Evolutionary conservation across 345 rosid genomes (phyloP), one percentile per base, ranked within the genome.

Genomic region (Punica granatum): DNA sequence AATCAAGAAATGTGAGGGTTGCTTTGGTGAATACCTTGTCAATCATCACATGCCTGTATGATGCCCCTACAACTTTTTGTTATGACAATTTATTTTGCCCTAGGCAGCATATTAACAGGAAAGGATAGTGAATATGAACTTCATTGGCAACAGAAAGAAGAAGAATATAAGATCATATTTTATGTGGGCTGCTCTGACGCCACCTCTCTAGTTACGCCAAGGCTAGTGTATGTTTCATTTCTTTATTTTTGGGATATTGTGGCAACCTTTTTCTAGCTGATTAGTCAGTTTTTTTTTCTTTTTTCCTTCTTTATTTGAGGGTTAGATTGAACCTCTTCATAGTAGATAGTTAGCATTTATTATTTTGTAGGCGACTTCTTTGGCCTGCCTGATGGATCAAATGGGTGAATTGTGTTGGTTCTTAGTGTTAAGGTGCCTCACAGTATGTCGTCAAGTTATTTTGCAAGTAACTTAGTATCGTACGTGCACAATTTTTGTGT

Each of bases 211-310:
- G 30, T 51, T 51, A n/a, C n/a, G 30, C 58, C 30, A 51, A 25
- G 14, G 58, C 58, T 51, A 51, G n/a, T 23, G 2, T 51, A n/a
- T 51, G 58, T 51, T 51, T 51, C 6, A 11, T 37, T 51, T n/a
- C 30, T 25, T 23, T 51, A 21, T 51, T 51, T 51, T 51, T 51
- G 26, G 28, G n/a, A 51, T 25, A 23, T 25, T 51, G 28, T 51
- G 10, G 58, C 58, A 51, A 51, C n/a, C 58, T 51, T 51, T 21
- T 51, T 37, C n/a, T 51, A 51, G 58, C 58, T 51, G 21, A 51
- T 51, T 23, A 51, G 58, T 25, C 21, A 16, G 51, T 21, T 15
- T 3, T 19, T 16, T 16, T 51, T 25, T 51, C 1, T 21, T 7
- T 10, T 21, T 21, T 51, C 6, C n/a, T 1, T 51, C 1, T n/a